Base-by-base conservation (phyloP, 2,329 filamentous ascomycete species). In the Ascochyta viciae-villosae region DNA sequence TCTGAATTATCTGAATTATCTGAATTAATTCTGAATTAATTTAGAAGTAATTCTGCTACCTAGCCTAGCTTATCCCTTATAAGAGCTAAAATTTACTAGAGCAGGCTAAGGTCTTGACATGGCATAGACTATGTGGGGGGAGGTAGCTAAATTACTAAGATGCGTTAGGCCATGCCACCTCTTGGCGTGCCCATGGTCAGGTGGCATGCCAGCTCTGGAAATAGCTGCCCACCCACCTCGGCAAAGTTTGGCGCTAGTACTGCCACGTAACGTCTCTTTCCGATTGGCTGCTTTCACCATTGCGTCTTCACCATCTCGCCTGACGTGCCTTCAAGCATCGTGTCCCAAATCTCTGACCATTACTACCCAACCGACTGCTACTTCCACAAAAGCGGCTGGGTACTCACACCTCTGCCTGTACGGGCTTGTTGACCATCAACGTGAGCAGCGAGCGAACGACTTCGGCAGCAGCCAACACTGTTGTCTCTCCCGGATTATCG, bases 401-500 rank as follows among this genome's bases (percentile, higher is more conserved):
- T 9, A 15, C 10, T 42, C 46, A 55, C 3, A 15, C 16, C 12
- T 26, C 41, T 22, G 46, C 16, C 24, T 70, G 58, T 41, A 78
- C 73, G 19, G 77, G 76, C 34, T 65, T 72, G 13, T 79, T 74
- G 4, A 80, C 79, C 75, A 82, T 83, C 29, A 84, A 58, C 3
- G 71, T 71, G 23, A 84, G 71, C 39, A 85, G 62, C 7, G 81
- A 83, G 45, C 80, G 76, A 0, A 80, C 82, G 6, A 85, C 78
- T 61, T 85, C 82, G 4, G 82, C 81, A n/a, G 82, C 83, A 13
- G 82, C 82, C 26, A 85, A 70, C 1, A 78, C 81, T 0, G 85
- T 87, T 16, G 82, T 79, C 70, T 87, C 84, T 0, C 84, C 85
- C 54, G 82, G 76, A 33, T 84, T 87, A 64, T 87, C 85, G 67